These are phyloP conservation scores for Alternaria panax DNA, from an alignment of 2,329 filamentous ascomycete genomes.

Conservation along the genomic window DNA sequence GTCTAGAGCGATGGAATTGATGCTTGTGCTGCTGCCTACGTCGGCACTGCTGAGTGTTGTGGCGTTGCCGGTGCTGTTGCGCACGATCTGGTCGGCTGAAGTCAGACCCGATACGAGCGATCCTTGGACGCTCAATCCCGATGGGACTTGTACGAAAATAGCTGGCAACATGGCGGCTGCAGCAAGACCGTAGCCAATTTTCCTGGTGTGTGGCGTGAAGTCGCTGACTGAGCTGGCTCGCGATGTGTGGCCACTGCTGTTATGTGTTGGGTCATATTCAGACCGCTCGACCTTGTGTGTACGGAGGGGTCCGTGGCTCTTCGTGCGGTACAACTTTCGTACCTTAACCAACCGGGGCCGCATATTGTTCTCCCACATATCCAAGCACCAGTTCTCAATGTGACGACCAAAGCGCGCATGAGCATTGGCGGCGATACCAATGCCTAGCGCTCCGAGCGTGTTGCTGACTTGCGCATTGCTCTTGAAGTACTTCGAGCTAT, in stretches of 20 bases:
- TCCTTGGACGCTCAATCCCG: slow-evolving; percentile 65
- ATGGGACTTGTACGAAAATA: slow-evolving; percentile 76
- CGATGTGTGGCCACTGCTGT: slow-evolving; percentile 27
- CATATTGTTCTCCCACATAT: slow-evolving; percentile 62
- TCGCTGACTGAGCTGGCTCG: slow-evolving; percentile 34
- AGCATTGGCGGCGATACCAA: slow-evolving; percentile 79
- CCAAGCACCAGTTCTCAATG: slow-evolving; percentile 63
- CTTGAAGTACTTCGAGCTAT: slow-evolving; percentile 70
- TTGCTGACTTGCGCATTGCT: slow-evolving; percentile 78
- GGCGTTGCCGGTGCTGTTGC: slow-evolving; percentile 55
- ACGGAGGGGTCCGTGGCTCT: slow-evolving; percentile 25
- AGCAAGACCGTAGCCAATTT: slow-evolving; percentile 75
- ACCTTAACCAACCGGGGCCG: slow-evolving; percentile 48
- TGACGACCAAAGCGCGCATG: slow-evolving; percentile 74
- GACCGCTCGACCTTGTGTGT: slow-evolving; percentile 29
- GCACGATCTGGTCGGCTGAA: slow-evolving; percentile 63
- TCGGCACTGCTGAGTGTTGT: slow-evolving; percentile 48
- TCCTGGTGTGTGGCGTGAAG: slow-evolving; percentile 42
- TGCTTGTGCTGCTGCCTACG: slow-evolving; percentile 21
- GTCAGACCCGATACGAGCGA: slow-evolving; percentile 64
- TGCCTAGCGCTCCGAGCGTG: slow-evolving; percentile 76
- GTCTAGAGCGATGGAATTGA: slow-evolving; percentile 57
- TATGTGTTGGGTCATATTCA: slow-evolving; percentile 27
- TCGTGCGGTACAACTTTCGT: slow-evolving; percentile 36
- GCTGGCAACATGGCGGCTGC: slow-evolving; percentile 86